A percentile compares a stretch with the other conserved stretches of the same genome.
phyloP scores from a whole-genome alignment of 2,329 filamentous ascomycete species.

The Pseudocercospora fijiensis region DNA sequence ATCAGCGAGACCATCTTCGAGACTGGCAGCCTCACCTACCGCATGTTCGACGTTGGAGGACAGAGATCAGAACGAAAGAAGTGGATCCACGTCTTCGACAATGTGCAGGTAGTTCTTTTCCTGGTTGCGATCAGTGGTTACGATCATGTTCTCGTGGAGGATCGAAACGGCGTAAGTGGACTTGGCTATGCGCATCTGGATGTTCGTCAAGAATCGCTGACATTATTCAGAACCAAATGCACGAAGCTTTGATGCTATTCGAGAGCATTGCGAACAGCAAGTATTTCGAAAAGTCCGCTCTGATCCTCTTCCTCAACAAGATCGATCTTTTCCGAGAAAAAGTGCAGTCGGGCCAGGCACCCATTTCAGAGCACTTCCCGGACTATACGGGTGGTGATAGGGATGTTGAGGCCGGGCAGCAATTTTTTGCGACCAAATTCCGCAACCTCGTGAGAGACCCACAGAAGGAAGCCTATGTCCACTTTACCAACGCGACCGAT shows the following conservation, averaged over 20 bases:
- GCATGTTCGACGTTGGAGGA: constrained; percentile 94
- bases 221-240: constrained; percentile 52
- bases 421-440: constrained; percentile 55
- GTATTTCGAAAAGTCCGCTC: constrained; percentile 53
- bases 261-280: constrained; percentile 55
- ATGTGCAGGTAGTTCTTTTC: constrained; percentile 88
- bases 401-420: constrained; percentile 50
- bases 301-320: constrained; percentile 56
- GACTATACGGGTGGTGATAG: constrained; percentile 47
- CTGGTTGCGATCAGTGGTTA: constrained; percentile 94
- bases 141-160: constrained; percentile 92
- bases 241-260: constrained; percentile 55
- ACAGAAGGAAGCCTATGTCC: constrained; percentile 53
- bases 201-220: constrained; percentile 2
- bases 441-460: constrained; percentile 51
- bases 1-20: constrained; percentile 96
- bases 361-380: constrained; percentile 52
- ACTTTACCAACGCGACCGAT: constrained; percentile 55
- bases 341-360: constrained; percentile 47
- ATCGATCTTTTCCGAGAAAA: constrained; percentile 55
- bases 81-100: constrained; percentile 96
- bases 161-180: constrained; percentile 81
- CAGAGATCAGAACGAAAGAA: constrained; percentile 93
- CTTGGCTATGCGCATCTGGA: not conserved
- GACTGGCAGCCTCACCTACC: constrained; percentile 85